A percentile compares a stretch with the other conserved stretches of the same genome.
These are phyloP conservation scores for Phytophthora podocarpi DNA, from an alignment of 352 stramenopile genomes.

Conservation along the genomic window DNA sequence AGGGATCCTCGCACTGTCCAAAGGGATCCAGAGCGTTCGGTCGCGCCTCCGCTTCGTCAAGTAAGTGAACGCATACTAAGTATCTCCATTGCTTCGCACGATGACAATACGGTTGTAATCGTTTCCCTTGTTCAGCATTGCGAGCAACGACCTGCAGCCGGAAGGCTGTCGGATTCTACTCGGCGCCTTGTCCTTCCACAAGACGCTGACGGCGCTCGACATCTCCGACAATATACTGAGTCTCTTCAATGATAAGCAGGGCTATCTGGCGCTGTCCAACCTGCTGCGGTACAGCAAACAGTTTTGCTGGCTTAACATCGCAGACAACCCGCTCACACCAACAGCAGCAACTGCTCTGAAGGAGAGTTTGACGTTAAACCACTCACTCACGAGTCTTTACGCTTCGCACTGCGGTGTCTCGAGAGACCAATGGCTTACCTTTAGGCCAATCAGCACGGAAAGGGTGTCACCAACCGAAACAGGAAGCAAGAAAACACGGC, in stretches of 20 bases:
- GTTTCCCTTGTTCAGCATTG: slow-evolving; percentile 35
- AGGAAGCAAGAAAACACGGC: neutral
- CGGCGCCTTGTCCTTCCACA: slow-evolving; percentile 53
- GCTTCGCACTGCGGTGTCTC: slow-evolving; percentile 34
- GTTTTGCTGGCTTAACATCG: slow-evolving; percentile 54
- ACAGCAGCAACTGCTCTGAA: slow-evolving; percentile 20
- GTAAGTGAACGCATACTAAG: slow-evolving; percentile 38
- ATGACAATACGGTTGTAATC: neutral
- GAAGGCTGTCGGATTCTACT: slow-evolving; percentile 65
- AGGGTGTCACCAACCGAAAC: neutral
- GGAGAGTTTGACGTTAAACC: slow-evolving; percentile 34
- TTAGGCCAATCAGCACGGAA: neutral
- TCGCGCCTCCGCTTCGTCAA: slow-evolving; percentile 57
- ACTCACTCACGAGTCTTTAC: slow-evolving; percentile 48
- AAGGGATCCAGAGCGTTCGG: slow-evolving; percentile 59
- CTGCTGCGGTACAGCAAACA: slow-evolving; percentile 51
- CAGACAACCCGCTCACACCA: slow-evolving; percentile 40
- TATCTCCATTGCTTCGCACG: too few relatives aligned
- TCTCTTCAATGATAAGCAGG: slow-evolving; percentile 60
- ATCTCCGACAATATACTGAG: slow-evolving; percentile 60
- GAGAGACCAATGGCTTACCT: slow-evolving; percentile 6
- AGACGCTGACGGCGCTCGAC: slow-evolving; percentile 57
- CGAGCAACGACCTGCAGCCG: slow-evolving; percentile 55
- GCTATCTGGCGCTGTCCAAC: slow-evolving; percentile 59
- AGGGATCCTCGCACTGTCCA: slow-evolving; percentile 56